phyloP scores from a whole-genome alignment of 192 early-diverging fungal species.

The Linnemannia elongata region DNA sequence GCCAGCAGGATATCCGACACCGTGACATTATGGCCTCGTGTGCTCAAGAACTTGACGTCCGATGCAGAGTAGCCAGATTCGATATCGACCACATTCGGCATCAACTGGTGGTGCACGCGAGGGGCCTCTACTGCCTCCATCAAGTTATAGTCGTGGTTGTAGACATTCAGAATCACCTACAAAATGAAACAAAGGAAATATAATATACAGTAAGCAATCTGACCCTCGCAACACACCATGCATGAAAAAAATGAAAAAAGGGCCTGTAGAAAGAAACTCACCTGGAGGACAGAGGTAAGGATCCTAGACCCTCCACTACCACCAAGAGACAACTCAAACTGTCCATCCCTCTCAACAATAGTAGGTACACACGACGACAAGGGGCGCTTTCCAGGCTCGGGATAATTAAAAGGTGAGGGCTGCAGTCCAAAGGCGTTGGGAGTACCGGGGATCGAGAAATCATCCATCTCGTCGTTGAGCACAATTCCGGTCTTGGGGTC shows the following conservation, averaged over 20 bases:
- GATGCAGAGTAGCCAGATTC: constrained; percentile 52
- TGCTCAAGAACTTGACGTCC: constrained; percentile 35
- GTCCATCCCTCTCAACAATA: constrained; percentile 74
- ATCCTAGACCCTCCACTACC: constrained; percentile 94
- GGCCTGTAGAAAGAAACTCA: constrained; percentile 12
- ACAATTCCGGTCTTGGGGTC: constrained; percentile 90
- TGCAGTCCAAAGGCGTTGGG: constrained; percentile 84
- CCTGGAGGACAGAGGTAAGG: constrained; percentile 75
- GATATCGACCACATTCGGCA: constrained; percentile 73
- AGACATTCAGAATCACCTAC: constrained; percentile 80
- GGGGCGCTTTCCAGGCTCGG: constrained; percentile 87
- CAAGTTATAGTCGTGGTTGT: constrained; percentile 78
- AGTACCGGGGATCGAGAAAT: constrained; percentile 85
- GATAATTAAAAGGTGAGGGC: constrained; percentile 89
- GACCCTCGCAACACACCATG: background rate
- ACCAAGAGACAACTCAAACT: constrained; percentile 82
- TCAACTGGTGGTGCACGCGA: constrained; percentile 91
- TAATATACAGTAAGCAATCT: background rate
- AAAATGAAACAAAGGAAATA: background rate
- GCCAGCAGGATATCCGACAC: constrained; percentile 45
- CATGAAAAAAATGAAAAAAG: background rate
- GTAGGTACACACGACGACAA: constrained; percentile 76
- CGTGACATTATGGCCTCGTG: constrained; percentile 59
- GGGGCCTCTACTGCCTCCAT: constrained; percentile 79
- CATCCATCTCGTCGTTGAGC: constrained; percentile 97